Conservation (phyloP, 495 filamentous ascomycete species). For the Terfezia boudieri region DNA sequence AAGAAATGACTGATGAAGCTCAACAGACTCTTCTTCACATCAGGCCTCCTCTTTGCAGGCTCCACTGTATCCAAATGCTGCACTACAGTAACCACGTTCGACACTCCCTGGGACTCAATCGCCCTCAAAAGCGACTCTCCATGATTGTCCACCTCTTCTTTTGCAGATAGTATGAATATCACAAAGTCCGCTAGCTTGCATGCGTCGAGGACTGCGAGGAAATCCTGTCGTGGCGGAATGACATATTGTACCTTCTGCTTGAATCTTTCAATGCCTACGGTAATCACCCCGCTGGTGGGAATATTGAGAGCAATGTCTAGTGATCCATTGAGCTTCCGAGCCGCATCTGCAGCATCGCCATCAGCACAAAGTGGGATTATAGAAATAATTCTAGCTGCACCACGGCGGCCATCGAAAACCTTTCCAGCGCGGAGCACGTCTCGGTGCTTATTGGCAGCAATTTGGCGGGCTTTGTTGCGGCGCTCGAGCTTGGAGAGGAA, state of each 20-base stretch:
- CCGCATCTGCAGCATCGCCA: conserved; percentile 40
- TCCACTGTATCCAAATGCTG: conserved; percentile 59
- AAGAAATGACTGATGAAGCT: conserved; percentile 88
- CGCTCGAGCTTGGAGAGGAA: conserved; percentile 93
- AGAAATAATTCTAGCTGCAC: conserved; percentile 77
- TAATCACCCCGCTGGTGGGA: conserved; percentile 31
- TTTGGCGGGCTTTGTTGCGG: conserved; percentile 77
- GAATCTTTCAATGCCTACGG: conserved; percentile 62
- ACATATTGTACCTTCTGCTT: conserved; percentile 82
- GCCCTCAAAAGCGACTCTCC: conserved; percentile 64
- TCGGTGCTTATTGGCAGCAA: conserved; percentile 53
- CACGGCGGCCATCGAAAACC: conserved; percentile 63
- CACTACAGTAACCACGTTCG: conserved; percentile 58
- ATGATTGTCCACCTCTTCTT: conserved; percentile 57
- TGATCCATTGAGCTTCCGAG: conserved; percentile 48
- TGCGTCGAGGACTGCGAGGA: conserved; percentile 59
- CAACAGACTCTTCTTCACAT: conserved; percentile 57
- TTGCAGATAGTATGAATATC: conserved; percentile 55
- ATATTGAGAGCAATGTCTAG: conserved; percentile 54
- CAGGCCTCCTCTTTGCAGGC: conserved; percentile 49
- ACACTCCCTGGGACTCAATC: conserved; percentile 82
- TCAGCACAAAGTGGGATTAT: conserved; percentile 63
- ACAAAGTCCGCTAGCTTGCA: conserved; percentile 79
- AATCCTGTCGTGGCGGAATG: conserved; percentile 36
- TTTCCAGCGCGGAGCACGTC: conserved; percentile 52